Percentiles rank a stretch among this genome's conserved stretches.
Conservation (phyloP, 148 eudicot species). For the Rhododendron ovatum region DNA sequence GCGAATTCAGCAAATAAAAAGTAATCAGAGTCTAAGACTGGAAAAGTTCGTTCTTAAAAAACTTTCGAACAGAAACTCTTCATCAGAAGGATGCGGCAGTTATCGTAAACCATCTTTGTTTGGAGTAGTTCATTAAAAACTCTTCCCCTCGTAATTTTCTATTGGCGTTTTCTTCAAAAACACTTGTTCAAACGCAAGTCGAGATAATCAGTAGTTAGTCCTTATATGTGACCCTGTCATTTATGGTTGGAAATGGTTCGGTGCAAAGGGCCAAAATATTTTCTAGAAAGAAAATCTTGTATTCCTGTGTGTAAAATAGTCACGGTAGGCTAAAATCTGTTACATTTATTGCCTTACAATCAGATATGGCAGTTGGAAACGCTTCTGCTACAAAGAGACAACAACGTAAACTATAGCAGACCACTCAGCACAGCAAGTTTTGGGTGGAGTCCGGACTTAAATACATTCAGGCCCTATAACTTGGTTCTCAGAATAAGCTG, state of each 20-base stretch:
- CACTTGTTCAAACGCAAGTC: background rate
- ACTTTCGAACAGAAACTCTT: background rate
- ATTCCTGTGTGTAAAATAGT: background rate
- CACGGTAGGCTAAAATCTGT: background rate
- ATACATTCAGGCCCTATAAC: constrained; percentile 32
- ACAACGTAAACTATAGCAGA: constrained; percentile 82
- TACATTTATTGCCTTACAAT: background rate
- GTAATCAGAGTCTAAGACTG: background rate
- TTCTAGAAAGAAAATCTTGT: background rate
- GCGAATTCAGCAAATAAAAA: background rate
- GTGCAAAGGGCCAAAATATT: background rate
- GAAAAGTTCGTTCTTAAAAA: background rate
- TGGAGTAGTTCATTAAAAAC: background rate
- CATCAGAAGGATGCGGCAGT: background rate
- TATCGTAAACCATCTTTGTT: background rate
- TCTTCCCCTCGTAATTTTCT: background rate
- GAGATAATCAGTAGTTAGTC: background rate
- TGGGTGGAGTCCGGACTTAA: constrained; percentile 69
- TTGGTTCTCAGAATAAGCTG: constrained; percentile 40
- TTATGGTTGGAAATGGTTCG: background rate
- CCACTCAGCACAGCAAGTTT: constrained; percentile 68
- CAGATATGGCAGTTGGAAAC: constrained; percentile 98
- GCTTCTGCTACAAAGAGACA: constrained; percentile 74
- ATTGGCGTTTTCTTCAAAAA: background rate
- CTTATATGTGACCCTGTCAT: background rate